Base-by-base conservation (phyloP, 768 basidiomycete genomes). In the Naganishia friedmannii region DNA sequence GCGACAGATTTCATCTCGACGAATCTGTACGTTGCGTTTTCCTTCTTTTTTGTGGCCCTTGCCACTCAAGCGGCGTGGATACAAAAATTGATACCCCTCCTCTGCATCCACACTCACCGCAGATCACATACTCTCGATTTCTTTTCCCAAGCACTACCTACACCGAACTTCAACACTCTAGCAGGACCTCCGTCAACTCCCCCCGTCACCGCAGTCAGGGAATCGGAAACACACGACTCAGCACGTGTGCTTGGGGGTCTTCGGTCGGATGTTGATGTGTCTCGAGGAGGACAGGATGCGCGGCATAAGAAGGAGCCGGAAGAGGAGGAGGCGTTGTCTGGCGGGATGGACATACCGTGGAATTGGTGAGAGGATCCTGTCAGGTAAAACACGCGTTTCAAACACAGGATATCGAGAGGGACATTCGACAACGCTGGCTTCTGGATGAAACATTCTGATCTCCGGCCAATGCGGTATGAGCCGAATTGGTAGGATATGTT, bases 81-180 rank as follows among this genome's bases (percentile, higher is more conserved):
- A 7, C n/a, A 26, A 26, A 23, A 1, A 51, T 6, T 51, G 48
- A 26, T 13, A 51, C 12, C n/a, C n/a, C 23, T 26, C 21, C 1
- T 23, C 19, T 12, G 3, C 13, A 21, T 7, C 19, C 2, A 3
- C 6, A n/a, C 7, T 23, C 48, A 7, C n/a, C n/a, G 45, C n/a
- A 63, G 60, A 42, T 42, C 60, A 26, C 60, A 63, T 19, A 63
- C 60, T 4, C 37, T 63, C 37, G 60, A 63, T 26, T 63, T 63
- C 39, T 63, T 63, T 17, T n/a, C 60, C 7, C 60, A 63, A 29
- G 60, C 60, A 15, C 60, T 63, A 1, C 60, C 60, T 12, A 63
- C 60, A 29, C 60, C 60, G 15, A 63, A 63, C 15, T 42, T 63
- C 39, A 29, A 45, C 32, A 45, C 60, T 1, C 10, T 45, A 13